Conservation (phyloP, 495 filamentous ascomycete species). For the Clohesyomyces aquaticus region DNA sequence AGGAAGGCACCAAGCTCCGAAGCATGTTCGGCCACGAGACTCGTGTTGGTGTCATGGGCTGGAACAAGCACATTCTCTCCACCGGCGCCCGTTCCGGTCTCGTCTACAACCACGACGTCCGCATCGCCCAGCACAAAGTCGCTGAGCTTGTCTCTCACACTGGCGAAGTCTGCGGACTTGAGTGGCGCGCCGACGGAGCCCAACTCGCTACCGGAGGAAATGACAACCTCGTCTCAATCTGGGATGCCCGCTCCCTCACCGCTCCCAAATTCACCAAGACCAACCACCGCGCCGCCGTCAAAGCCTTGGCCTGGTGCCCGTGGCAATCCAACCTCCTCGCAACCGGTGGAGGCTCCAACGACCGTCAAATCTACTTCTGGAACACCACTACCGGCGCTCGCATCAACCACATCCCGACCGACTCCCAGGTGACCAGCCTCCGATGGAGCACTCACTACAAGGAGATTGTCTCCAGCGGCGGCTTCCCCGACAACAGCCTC, state of each 20-base stretch:
- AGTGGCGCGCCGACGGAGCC: conserved; percentile 94
- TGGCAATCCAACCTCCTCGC: conserved; percentile 98
- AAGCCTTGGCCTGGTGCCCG: conserved; percentile 97
- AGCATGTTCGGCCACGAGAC: conserved; percentile 98
- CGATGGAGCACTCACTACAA: conserved; percentile 96
- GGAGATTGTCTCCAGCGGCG: conserved; percentile 95
- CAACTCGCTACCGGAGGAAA: conserved; percentile 97
- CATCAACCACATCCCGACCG: conserved; percentile 98
- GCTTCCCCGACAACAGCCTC: conserved; percentile 97
- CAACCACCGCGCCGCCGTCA: conserved; percentile 97
- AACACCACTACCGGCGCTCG: conserved; percentile 96
- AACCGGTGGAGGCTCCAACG: conserved; percentile 93
- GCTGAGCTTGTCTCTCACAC: conserved; percentile 96
- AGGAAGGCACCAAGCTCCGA: conserved; percentile 90
- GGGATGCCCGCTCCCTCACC: conserved; percentile 90
- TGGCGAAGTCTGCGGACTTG: conserved; percentile 95
- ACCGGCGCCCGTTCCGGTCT: conserved; percentile 91
- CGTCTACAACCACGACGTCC: conserved; percentile 99
- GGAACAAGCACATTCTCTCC: conserved; percentile 96
- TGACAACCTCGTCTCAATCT: conserved; percentile 98
- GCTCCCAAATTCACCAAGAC: conserved; percentile 99
- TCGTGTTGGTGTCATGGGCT: conserved; percentile 96
- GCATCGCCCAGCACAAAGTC: conserved; percentile 95
- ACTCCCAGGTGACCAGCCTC: conserved; percentile 92
- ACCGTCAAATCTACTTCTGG: conserved; percentile 99